Base-by-base conservation (phyloP, 306 rosid genomes). In the Luffa acutangula region DNA sequence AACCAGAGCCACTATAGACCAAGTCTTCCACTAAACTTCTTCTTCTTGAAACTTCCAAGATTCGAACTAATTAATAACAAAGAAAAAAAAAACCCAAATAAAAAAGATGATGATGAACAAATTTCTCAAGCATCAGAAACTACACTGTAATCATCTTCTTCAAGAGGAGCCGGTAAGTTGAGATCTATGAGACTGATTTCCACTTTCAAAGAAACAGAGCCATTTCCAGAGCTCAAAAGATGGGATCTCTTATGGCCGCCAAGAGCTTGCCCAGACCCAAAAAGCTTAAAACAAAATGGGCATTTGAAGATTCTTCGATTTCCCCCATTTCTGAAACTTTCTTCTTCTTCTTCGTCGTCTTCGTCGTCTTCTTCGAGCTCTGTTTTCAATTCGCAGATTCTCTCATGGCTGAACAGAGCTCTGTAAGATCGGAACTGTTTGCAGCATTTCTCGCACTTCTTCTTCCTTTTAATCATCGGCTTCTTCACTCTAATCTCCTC, bases 181-280 rank as follows among this genome's bases (percentile, higher is more conserved):
- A 93, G 97, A 93, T 93, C 97, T 85, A 93, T 85, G 59, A 87
- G 86, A 76, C 77, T 77, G 15, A 80, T 80, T 70, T 78, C 82
- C 0, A 78, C 31, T 78, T 25, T 83, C 13, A 46, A 75, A 46
- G 86, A 66, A 56, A 60, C 59, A 37, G 77, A 57, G 49, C 37
- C 42, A 60, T 45, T 14, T 54, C 37, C 63, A 79, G 75, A 13
- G 51, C 83, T 82, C 11, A 82, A 3, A 5, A 90, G 79, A 65
- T 93, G 98, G 45, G 96, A 89, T 90, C 96, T 90, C 83, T 91
- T 93, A 81, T 93, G 98, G 9, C 98, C 98, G 39, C 98, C 98
- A 14, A 93, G 90, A 1, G 98, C 97, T 86, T 93, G 98, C 17
- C 97, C 96, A 4, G 93, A 91, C 12, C 97, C 93, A 60, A 93